phyloP scores from a whole-genome alignment of 2,329 filamentous ascomycete species.

The Onygenales sp. region DNA sequence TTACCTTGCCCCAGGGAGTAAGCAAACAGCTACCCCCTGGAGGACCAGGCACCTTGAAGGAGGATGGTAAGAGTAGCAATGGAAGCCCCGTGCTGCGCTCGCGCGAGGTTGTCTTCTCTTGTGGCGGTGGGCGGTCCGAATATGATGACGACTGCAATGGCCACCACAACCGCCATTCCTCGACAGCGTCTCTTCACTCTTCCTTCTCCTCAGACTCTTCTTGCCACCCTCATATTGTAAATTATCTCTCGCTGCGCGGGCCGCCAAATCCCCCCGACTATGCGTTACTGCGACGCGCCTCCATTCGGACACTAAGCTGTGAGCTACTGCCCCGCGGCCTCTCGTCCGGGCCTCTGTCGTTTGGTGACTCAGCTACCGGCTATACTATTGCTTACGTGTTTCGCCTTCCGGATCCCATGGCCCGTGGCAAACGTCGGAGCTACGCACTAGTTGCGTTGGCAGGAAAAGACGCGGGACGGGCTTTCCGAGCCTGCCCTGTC shows the following conservation, averaged over 20 bases:
- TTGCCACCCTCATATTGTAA: conserved; percentile 47
- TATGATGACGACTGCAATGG: conserved; percentile 26
- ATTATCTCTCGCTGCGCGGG: conserved; percentile 49
- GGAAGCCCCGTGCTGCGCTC: conserved; percentile 48
- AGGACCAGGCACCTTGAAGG: conserved; percentile 41
- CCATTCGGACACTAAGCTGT: conserved; percentile 49
- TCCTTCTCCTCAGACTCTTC: conserved; percentile 36
- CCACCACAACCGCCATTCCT: conserved; percentile 27
- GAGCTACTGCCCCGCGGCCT: conserved; percentile 47
- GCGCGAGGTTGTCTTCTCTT: conserved; percentile 44
- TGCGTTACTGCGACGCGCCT: conserved; percentile 46
- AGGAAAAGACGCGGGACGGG: conserved; percentile 41
- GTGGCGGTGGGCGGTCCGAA: conserved; percentile 31
- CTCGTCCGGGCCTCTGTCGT: conserved; percentile 49
- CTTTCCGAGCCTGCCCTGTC: conserved; percentile 37
- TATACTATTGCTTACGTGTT: conserved; percentile 54
- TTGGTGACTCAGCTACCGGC: conserved; percentile 46
- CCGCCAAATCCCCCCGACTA: conserved; percentile 45
- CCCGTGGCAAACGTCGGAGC: conserved; percentile 46
- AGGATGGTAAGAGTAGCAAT: conserved; percentile 40
- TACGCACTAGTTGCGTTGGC: conserved; percentile 50
- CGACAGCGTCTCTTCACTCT: conserved; percentile 29
- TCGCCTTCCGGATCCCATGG: conserved; percentile 48
- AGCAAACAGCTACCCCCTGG: conserved; percentile 45
- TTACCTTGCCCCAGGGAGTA: conserved; percentile 45